A percentile compares a stretch with the other conserved stretches of the same genome.
phyloP scores from a whole-genome alignment of 2,329 filamentous ascomycete genomes.

The Colletotrichum tropicale region DNA sequence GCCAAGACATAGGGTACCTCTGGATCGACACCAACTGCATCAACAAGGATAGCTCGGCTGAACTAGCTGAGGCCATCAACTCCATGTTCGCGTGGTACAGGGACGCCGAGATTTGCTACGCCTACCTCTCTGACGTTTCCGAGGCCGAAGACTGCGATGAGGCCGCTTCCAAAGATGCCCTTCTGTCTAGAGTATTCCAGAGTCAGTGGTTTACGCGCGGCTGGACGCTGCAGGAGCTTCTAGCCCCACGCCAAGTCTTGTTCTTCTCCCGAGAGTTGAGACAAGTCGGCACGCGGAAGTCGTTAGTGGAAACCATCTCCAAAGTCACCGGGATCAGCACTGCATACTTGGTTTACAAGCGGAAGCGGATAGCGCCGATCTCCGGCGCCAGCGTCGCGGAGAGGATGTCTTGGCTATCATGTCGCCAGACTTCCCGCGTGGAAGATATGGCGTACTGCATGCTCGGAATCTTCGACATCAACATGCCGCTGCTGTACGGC shows the following conservation, averaged over 20 bases:
- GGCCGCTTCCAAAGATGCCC: background rate
- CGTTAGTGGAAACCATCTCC: background rate
- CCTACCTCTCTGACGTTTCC: constrained; percentile 10
- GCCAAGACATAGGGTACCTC: constrained; percentile 1
- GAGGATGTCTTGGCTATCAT: constrained; percentile 33
- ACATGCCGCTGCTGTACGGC: constrained; percentile 32
- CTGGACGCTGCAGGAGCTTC: constrained; percentile 24
- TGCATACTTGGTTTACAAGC: background rate
- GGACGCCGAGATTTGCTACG: constrained; percentile 14
- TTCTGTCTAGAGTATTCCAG: background rate
- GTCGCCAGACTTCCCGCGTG: constrained; percentile 23
- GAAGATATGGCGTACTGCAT: constrained; percentile 33
- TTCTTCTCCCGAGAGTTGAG: constrained; percentile 20
- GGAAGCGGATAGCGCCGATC: background rate
- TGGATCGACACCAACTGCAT: constrained; percentile 25
- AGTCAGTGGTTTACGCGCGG: constrained; percentile 23
- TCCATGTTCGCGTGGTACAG: constrained; percentile 22
- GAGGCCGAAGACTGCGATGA: background rate
- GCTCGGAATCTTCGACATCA: constrained; percentile 31
- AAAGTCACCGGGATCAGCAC: background rate
- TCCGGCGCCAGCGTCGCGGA: constrained; percentile 24
- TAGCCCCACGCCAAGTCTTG: constrained; percentile 14
- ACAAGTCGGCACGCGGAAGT: background rate
- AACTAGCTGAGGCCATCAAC: constrained; percentile 18
- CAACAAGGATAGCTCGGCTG: constrained; percentile 16